phyloP scores from a whole-genome alignment of 2,329 filamentous ascomycete species.

The Dothistroma pini region DNA sequence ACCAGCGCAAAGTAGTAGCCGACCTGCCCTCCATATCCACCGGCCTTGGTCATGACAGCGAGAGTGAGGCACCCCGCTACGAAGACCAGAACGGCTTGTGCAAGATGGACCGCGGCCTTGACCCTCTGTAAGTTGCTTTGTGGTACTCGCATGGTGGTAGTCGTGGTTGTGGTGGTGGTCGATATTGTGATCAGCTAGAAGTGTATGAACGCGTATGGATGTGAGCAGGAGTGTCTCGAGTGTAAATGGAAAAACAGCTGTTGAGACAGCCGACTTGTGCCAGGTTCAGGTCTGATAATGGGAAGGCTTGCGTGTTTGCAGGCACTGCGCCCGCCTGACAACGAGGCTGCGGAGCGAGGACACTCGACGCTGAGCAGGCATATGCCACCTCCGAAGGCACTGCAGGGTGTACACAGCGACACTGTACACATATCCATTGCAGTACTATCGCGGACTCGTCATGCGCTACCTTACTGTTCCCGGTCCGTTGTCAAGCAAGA shows the following conservation, averaged over 20 bases:
- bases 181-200: neutral
- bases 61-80: conserved; percentile 56
- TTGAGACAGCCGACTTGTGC: conserved; percentile 1
- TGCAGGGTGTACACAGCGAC: too few relatives aligned
- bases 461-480: neutral
- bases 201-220: neutral
- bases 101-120: conserved; percentile 54
- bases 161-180: neutral
- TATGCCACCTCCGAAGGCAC: neutral
- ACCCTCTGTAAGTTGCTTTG: conserved; percentile 50
- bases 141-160: conserved; percentile 40
- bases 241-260: neutral
- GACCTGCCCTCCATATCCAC: conserved; percentile 51
- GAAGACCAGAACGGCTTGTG: conserved; percentile 56
- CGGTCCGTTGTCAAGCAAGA: neutral
- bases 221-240: neutral
- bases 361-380: neutral
- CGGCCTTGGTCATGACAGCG: conserved; percentile 55
- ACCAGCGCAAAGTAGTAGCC: conserved; percentile 58
- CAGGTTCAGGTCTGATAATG: neutral
- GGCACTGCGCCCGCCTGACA: neutral
- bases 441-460: neutral
- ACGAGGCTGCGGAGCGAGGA: neutral
- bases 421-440: neutral
- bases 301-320: neutral